Base-by-base conservation (phyloP, 768 basidiomycete species). In the Tylopilus cervinicoccineus region DNA sequence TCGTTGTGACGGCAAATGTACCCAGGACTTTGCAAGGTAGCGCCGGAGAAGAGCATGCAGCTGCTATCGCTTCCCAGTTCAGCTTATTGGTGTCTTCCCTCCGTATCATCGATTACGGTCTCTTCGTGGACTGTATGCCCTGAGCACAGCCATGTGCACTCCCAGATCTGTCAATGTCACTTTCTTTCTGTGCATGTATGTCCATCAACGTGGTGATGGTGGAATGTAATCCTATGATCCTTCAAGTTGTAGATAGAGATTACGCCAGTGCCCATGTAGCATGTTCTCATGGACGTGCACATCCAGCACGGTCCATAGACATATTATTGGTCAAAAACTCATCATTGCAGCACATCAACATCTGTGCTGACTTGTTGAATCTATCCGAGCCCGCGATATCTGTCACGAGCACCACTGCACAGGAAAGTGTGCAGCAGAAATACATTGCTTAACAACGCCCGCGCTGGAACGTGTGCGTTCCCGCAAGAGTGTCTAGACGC, bases 1-100 rank as follows among this genome's bases (percentile, higher is more conserved):
- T 99, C 19, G 86, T 96, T 24, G 76, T 89, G 51, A 86, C 88
- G 16, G 84, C 85, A 61, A 97, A 94, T 67, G 76, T 88, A 19
- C 94, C 94, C 26, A 75, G 77, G 47, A 74, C 71, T 36, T 34
- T 39, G 16, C 43, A 36, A 20, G 49, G 38, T 14, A 29, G 47
- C 27, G 72, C 78, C 32, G 65, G 58, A n/a, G 59, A 66, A 50
- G 69, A 71, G 43, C 38, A 17, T 22, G 50, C 46, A 66, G 65
- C 23, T 59, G 69, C 32, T 60, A 62, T 51, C 31, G 62, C 67
- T 49, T 62, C 64, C 48, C 77, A 80, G 45, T 89, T 90, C 52
- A 62, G 76, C 14, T 52, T 63, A 2, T 74, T 87, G 13, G 76
- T 79, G 24, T 66, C 67, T 51, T 81, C 86, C 37, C 69, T 96